Percentiles rank a stretch among this genome's conserved stretches.
Conservation (phyloP, 2,329 filamentous ascomycete species). For the Fusarium verrucosum region DNA sequence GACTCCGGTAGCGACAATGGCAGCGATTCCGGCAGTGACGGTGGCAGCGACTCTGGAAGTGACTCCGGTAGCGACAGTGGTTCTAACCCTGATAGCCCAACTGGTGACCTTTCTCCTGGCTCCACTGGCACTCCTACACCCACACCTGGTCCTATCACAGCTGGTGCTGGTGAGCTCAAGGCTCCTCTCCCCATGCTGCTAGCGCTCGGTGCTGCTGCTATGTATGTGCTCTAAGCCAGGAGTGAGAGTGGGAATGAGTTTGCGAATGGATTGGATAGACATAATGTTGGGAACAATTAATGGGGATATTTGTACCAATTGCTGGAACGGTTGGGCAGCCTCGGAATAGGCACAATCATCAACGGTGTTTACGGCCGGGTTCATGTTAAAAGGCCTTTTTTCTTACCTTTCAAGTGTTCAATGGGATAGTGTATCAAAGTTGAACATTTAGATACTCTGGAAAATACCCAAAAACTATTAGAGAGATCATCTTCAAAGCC, state of each 20-base stretch:
- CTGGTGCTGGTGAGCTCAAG: slow-evolving; percentile 47
- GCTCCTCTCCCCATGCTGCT: slow-evolving; percentile 56
- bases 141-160: slow-evolving; percentile 32
- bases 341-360: slow-evolving; percentile 28
- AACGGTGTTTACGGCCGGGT: slow-evolving; percentile 17
- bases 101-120: slow-evolving; percentile 26
- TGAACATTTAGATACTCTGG: slow-evolving; percentile 7
- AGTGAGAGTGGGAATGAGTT: not conserved
- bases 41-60: not conserved
- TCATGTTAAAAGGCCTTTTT: no score
- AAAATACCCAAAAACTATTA: slow-evolving; percentile 22
- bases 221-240: slow-evolving; percentile 51
- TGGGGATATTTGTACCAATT: slow-evolving; percentile 34
- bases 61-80: not conserved
- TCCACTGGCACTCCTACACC: slow-evolving; percentile 37
- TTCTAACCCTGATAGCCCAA: slow-evolving; percentile 3
- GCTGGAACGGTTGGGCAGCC: slow-evolving; percentile 33
- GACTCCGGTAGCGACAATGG: not conserved
- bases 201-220: slow-evolving; percentile 54
- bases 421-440: slow-evolving; percentile 21
- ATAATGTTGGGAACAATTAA: slow-evolving; percentile 32
- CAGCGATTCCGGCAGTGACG: not conserved
- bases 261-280: slow-evolving; percentile 27
- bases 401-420: no score
- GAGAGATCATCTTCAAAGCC: slow-evolving; percentile 8